A percentile compares a stretch with the other conserved stretches of the same genome.
These are phyloP conservation scores for Termitomyces sp. DNA, from an alignment of 768 basidiomycete species.

Conservation along the genomic window DNA sequence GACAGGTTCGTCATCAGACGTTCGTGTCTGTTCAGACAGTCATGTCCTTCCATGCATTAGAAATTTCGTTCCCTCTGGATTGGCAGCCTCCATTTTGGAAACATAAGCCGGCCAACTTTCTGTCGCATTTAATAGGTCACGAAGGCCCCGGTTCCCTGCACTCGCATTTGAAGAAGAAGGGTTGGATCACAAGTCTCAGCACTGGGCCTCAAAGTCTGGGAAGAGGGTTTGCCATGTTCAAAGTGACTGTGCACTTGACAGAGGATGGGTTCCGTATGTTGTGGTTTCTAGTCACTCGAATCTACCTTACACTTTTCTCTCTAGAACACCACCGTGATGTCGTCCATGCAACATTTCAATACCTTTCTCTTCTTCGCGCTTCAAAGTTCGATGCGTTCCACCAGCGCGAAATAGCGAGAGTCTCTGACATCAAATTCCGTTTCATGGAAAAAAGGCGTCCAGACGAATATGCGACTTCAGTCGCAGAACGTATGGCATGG, in stretches of 20 bases:
- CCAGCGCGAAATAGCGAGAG: slow-evolving; percentile 70
- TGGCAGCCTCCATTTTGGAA: slow-evolving; percentile 73
- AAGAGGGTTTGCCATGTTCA: slow-evolving; percentile 88
- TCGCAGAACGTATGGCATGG: slow-evolving; percentile 73
- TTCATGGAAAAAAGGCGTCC: slow-evolving; percentile 84
- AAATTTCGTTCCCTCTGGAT: slow-evolving; percentile 76
- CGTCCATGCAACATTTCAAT: slow-evolving; percentile 72
- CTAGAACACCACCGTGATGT: slow-evolving; percentile 76
- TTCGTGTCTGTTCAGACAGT: slow-evolving; percentile 86
- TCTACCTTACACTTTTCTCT: neutral
- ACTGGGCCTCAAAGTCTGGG: slow-evolving; percentile 69
- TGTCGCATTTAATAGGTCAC: slow-evolving; percentile 85
- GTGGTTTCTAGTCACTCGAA: neutral
- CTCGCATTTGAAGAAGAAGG: slow-evolving; percentile 85
- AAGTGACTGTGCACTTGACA: slow-evolving; percentile 77
- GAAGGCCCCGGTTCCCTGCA: slow-evolving; percentile 91
- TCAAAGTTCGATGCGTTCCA: slow-evolving; percentile 60
- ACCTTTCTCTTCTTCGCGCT: slow-evolving; percentile 64
- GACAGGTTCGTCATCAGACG: slow-evolving; percentile 42
- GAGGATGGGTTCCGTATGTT: slow-evolving; percentile 80
- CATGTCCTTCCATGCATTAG: slow-evolving; percentile 81
- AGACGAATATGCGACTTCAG: slow-evolving; percentile 72
- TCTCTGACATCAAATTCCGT: slow-evolving; percentile 75
- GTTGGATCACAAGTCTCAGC: slow-evolving; percentile 78
- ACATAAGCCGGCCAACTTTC: slow-evolving; percentile 71